phyloP scores from a whole-genome alignment of 2,329 filamentous ascomycete species.

The Gaeumannomyces sp. region DNA sequence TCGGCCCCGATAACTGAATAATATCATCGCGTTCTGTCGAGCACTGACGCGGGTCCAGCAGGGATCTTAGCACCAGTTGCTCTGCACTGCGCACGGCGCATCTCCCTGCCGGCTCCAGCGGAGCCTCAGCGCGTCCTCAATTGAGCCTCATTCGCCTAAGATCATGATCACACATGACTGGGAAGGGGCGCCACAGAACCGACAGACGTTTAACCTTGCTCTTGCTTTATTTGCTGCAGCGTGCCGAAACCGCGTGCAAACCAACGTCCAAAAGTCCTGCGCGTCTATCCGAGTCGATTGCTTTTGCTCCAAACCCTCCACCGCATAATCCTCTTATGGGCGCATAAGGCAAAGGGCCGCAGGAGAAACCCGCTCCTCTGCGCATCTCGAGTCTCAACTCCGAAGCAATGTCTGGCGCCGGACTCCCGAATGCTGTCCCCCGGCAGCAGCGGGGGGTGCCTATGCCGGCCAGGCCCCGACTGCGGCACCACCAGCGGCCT shows the following conservation, averaged over 20 bases:
- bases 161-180: neutral
- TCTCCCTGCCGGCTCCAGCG: neutral
- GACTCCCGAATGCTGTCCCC: neutral
- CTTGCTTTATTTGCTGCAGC: neutral
- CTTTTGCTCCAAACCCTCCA: neutral
- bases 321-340: neutral
- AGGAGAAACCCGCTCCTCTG: neutral
- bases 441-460: slow-evolving; percentile 23
- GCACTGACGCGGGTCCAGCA: neutral
- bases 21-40: neutral
- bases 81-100: neutral
- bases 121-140: neutral
- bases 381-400: neutral
- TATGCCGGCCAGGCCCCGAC: slow-evolving; percentile 17
- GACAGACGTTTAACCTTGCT: neutral
- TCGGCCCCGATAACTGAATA: neutral
- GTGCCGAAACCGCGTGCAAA: neutral
- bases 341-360: neutral
- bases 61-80: neutral
- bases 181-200: neutral
- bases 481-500: slow-evolving; percentile 14
- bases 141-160: neutral
- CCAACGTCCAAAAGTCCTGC: neutral
- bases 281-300: neutral
- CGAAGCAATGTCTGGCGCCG: slow-evolving; percentile 5